Evolutionary conservation across 2,329 filamentous ascomycete genomes (phyloP).

Genomic region (Coniochaeta sp.): DNA sequence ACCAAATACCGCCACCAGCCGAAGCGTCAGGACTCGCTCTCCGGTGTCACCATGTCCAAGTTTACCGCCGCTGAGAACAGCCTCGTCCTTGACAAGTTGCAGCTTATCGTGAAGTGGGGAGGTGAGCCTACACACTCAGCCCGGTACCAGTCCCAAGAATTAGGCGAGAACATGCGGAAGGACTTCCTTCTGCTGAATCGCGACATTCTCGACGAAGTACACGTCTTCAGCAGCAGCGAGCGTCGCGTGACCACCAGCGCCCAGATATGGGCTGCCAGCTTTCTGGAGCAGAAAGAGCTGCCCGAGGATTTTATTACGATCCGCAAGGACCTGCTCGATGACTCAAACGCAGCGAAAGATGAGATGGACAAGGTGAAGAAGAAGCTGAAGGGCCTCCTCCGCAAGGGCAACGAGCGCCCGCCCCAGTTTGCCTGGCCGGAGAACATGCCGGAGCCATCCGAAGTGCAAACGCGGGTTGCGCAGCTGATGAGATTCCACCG

Average conservation of each 20-base stretch:
- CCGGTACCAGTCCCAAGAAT: slow-evolving; percentile 89
- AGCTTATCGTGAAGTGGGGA: slow-evolving; percentile 98
- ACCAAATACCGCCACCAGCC: slow-evolving; percentile 22
- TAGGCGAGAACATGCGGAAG: slow-evolving; percentile 93
- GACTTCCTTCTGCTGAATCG: slow-evolving; percentile 89
- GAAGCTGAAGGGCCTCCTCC: slow-evolving; percentile 87
- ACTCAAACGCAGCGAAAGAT: slow-evolving; percentile 97
- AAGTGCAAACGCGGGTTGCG: slow-evolving; percentile 86
- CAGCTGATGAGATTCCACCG: slow-evolving; percentile 98
- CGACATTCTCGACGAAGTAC: slow-evolving; percentile 84
- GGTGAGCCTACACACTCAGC: slow-evolving; percentile 97
- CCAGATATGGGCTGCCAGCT: slow-evolving; percentile 89
- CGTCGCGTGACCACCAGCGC: slow-evolving; percentile 90
- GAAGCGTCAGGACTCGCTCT: slow-evolving; percentile 74
- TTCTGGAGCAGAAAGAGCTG: slow-evolving; percentile 80
- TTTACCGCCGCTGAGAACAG: slow-evolving; percentile 92
- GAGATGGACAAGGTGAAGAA: slow-evolving; percentile 99
- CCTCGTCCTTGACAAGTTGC: slow-evolving; percentile 87
- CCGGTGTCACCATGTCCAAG: slow-evolving; percentile 84
- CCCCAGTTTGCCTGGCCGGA: slow-evolving; percentile 97
- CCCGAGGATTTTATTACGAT: slow-evolving; percentile 81
- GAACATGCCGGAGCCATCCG: slow-evolving; percentile 87
- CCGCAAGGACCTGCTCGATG: slow-evolving; percentile 89
- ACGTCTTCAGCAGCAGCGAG: slow-evolving; percentile 94
- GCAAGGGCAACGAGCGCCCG: slow-evolving; percentile 88